These are phyloP conservation scores for Tulasnella sp. DNA, from an alignment of 768 basidiomycete species.

Conservation along the genomic window DNA sequence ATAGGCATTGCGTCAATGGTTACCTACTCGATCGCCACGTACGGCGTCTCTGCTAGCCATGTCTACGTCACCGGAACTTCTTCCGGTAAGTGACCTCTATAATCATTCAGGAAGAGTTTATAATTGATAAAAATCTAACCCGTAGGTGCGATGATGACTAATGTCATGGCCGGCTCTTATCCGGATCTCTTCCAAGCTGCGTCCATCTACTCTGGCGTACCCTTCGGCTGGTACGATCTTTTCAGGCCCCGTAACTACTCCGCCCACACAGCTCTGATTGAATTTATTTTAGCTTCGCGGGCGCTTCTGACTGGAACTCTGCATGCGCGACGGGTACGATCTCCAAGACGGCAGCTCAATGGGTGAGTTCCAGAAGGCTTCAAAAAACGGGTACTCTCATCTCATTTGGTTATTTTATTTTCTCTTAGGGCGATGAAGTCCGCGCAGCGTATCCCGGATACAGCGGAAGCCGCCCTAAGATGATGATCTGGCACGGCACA, in stretches of 20 bases:
- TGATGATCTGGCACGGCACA: constrained; percentile 49
- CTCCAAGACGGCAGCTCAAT: constrained; percentile 38
- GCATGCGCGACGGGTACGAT: constrained; percentile 37
- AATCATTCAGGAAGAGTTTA: too few species aligned
- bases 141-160: constrained; percentile 44
- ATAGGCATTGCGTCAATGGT: constrained; percentile 8
- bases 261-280: too few species aligned
- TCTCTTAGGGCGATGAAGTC: constrained; percentile 35
- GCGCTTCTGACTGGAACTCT: constrained; percentile 38
- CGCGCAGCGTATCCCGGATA: constrained; percentile 43
- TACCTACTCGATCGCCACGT: background rate
- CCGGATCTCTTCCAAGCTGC: constrained; percentile 43
- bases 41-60: constrained; percentile 19
- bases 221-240: constrained; percentile 34
- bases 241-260: too few species aligned
- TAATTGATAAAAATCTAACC: too few species aligned
- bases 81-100: constrained; percentile 29
- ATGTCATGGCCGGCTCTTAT: constrained; percentile 39
- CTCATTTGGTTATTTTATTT: too few species aligned
- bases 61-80: constrained; percentile 44
- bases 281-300: constrained; percentile 40
- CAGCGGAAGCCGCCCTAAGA: constrained; percentile 39
- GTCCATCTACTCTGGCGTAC: constrained; percentile 41
- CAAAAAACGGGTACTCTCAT: too few species aligned
- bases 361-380: constrained; percentile 23